Evolutionary conservation across 257 asterid genomes (phyloP).

Genomic region (Lantana camara): DNA sequence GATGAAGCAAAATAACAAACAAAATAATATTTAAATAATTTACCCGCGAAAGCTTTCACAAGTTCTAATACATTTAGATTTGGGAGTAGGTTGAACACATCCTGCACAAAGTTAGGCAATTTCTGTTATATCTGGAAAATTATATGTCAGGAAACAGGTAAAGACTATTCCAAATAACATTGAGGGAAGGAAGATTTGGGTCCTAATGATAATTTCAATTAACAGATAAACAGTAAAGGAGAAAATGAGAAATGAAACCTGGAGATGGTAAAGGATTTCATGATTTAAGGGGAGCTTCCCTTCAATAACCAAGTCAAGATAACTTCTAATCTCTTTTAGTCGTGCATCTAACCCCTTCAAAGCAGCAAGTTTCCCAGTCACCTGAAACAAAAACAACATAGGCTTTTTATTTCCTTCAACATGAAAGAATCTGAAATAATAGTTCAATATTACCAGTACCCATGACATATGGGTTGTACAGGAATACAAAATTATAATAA

Average conservation of each 20-base stretch:
- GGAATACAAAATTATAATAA: neutral
- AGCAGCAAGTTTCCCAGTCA: conserved; percentile 91
- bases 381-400: conserved; percentile 45
- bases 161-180: neutral
- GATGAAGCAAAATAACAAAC: neutral
- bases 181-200: too few species aligned
- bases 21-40: neutral
- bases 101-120: conserved; percentile 46
- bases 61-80: conserved; percentile 81
- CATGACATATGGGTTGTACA: neutral
- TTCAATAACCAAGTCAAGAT: conserved; percentile 83
- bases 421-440: neutral
- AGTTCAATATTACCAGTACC: neutral
- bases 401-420: conserved; percentile 14
- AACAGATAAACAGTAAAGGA: too few species aligned
- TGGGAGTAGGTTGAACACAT: conserved; percentile 89
- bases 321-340: conserved; percentile 76
- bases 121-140: neutral
- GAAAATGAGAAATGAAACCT: conserved; percentile 47
- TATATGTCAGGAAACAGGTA: neutral
- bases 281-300: conserved; percentile 94
- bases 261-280: conserved; percentile 92
- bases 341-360: conserved; percentile 96
- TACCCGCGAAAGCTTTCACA: conserved; percentile 86
- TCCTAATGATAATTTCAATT: too few species aligned